A percentile compares a stretch with the other conserved stretches of the same genome.
phyloP scores from a whole-genome alignment of 345 rosid species.

The Aquilaria yunnanensis region DNA sequence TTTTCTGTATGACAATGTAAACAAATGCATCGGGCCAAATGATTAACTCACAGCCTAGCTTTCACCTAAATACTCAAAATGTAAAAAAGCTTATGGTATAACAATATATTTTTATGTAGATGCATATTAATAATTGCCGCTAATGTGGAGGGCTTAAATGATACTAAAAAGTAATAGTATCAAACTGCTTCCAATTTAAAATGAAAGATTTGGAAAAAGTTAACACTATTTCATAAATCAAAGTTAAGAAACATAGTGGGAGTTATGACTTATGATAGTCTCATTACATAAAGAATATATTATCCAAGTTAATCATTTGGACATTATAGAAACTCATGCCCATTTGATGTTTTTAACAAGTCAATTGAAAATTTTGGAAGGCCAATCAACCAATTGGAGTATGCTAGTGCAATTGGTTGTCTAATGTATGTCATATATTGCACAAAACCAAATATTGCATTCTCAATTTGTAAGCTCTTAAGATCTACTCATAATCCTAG shows the following conservation, averaged over 20 bases:
- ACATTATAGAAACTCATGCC: neutral
- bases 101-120: neutral
- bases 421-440: no score
- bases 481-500: neutral
- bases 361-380: neutral
- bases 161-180: neutral
- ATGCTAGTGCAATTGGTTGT: no score
- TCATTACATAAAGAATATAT: neutral
- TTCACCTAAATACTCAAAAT: no score
- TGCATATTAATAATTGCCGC: neutral
- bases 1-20: no score
- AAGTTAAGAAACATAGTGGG: slow-evolving; percentile 3
- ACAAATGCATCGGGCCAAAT: no score
- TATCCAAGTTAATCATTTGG: neutral
- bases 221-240: neutral
- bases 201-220: slow-evolving; percentile 5
- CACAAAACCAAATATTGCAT: slow-evolving; percentile 11
- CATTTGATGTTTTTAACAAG: neutral
- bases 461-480: slow-evolving; percentile 14
- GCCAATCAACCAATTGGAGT: neutral
- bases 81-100: neutral
- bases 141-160: neutral
- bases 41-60: no score
- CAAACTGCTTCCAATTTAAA: neutral
- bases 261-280: neutral